Percentiles rank a stretch among this genome's conserved stretches.
Evolutionary conservation across 2,329 filamentous ascomycete genomes (phyloP).

Genomic region (Samsoniella hepiali): DNA sequence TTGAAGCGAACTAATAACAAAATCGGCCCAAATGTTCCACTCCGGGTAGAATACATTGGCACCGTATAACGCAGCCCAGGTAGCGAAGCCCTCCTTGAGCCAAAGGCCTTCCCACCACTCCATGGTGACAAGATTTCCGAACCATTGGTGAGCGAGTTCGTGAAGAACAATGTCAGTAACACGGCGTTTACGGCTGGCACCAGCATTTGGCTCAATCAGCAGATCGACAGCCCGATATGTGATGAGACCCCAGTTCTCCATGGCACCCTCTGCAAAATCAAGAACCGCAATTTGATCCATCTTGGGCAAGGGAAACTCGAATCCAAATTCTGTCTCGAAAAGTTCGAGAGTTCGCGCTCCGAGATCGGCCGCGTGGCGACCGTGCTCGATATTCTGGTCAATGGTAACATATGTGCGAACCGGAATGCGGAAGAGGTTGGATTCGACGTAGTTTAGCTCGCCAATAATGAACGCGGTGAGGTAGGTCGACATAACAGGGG

Average conservation of each 20-base stretch:
- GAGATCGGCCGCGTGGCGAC: constrained; percentile 84
- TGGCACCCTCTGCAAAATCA: constrained; percentile 91
- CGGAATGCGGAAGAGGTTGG: constrained; percentile 84
- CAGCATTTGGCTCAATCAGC: constrained; percentile 83
- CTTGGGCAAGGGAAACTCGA: constrained; percentile 56
- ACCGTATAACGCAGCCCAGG: constrained; percentile 58
- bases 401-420: constrained; percentile 89
- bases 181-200: constrained; percentile 87
- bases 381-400: constrained; percentile 85
- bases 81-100: constrained; percentile 90
- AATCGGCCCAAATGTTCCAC: constrained; percentile 97
- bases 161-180: constrained; percentile 96
- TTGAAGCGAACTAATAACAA: constrained; percentile 89
- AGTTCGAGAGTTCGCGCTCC: constrained; percentile 87
- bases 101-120: constrained; percentile 98
- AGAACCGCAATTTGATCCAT: constrained; percentile 81
- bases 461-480: constrained; percentile 91
- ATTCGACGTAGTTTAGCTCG: constrained; percentile 91
- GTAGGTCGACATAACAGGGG: constrained; percentile 94
- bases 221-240: constrained; percentile 85
- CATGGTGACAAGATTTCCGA: constrained; percentile 96
- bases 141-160: constrained; percentile 97
- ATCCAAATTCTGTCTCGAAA: constrained; percentile 93
- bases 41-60: constrained; percentile 95
- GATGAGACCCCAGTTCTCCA: constrained; percentile 98